Base-by-base conservation (phyloP, 1,284 basidiomycete genomes). In the Fomitopsis schrenkii region DNA sequence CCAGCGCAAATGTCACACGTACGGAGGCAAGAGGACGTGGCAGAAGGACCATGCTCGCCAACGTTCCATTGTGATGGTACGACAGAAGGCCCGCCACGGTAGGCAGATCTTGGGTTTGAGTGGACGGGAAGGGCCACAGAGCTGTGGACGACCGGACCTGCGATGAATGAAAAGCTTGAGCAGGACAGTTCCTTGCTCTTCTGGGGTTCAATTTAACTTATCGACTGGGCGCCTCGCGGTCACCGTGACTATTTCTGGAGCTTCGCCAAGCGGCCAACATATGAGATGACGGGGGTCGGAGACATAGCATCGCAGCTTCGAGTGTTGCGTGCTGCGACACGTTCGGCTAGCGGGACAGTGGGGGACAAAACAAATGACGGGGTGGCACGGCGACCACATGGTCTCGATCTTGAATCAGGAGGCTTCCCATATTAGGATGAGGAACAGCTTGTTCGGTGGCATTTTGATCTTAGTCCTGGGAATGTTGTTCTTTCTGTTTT, bases 401-500 rank as follows among this genome's bases (percentile, higher is more conserved):
- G 61, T 55, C 58, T 42, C 44, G 44, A 61, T 35, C 17, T 62
- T 56, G 64, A 63, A 67, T 67, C 67, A 67, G 65, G 61, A 67
- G 62, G 55, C 38, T 15, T 54, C 30, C 70, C 68, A 59, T 63
- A 69, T 68, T 59, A 58, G 68, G 67, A 59, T 59, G 64, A 61
- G 65, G 63, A 60, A 55, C 59, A 52, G 59, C 70, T 65, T 50
- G 58, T 63, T 69, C 63, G 63, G 52, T 54, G 67, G 64, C 59
- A 67, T 67, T 69, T 70, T 67, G 67, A 63, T 67, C 64, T 66
- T 60, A 62, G 63, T 63, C 70, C 69, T 72, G 71, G 71, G 70
- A 72, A 72, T 70, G 66, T 69, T 68, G 70, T 70, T 41, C 68
- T 69, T 69, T 70, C 41, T 72, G 70, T 72, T 74, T 74, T 74